Conservation (phyloP, 192 early-diverging fungal genomes). For the Backusella circina region DNA sequence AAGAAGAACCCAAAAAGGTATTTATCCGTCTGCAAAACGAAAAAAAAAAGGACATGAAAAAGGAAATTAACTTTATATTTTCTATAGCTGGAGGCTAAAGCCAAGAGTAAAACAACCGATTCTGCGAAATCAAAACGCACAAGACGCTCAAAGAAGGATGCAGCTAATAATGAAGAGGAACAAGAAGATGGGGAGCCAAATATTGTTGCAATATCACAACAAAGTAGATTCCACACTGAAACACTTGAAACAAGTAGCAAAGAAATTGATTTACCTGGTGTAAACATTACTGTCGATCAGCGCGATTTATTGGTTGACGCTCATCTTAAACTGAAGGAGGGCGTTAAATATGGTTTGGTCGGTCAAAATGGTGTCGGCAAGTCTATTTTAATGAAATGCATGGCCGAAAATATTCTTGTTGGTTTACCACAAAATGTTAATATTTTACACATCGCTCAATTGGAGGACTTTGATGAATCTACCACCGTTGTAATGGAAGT, state of each 20-base stretch:
- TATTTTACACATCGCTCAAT: slow-evolving; percentile 80
- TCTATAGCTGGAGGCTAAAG: background rate
- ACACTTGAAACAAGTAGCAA: slow-evolving; percentile 75
- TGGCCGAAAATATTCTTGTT: slow-evolving; percentile 61
- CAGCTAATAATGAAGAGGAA: slow-evolving; percentile 20
- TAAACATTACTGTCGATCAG: slow-evolving; percentile 74
- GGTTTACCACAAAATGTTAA: slow-evolving; percentile 82
- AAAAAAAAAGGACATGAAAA: background rate
- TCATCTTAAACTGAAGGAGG: slow-evolving; percentile 69
- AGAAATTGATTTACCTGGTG: slow-evolving; percentile 75
- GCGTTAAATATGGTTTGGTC: slow-evolving; percentile 74
- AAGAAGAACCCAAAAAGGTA: slow-evolving; percentile 1
- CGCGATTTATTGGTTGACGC: slow-evolving; percentile 71
- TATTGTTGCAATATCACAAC: slow-evolving; percentile 71
- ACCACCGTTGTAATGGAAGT: slow-evolving; percentile 60
- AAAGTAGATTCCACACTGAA: slow-evolving; percentile 82
- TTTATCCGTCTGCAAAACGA: background rate
- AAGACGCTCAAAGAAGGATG: slow-evolving; percentile 20
- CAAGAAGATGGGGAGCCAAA: slow-evolving; percentile 33
- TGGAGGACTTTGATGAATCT: slow-evolving; percentile 55
- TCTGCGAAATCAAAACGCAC: background rate
- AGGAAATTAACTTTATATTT: background rate
- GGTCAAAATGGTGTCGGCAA: slow-evolving; percentile 82
- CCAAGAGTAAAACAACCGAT: slow-evolving; percentile 6
- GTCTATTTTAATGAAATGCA: slow-evolving; percentile 58